Evolutionary conservation across 345 rosid species (phyloP).

Genomic region (Theobroma cacao): DNA sequence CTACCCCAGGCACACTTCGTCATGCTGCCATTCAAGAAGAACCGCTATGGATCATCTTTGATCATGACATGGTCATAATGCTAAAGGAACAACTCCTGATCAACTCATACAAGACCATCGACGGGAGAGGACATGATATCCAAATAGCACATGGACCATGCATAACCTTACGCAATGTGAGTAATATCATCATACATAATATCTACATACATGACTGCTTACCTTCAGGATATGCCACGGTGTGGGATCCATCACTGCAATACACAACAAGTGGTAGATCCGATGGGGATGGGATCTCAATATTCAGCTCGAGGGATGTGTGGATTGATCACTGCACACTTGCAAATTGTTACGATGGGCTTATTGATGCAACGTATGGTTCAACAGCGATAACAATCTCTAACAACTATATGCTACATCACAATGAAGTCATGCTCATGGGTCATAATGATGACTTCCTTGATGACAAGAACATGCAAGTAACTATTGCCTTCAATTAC

Average conservation of each 20-base stretch:
- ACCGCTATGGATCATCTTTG: conserved; percentile 70
- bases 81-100: conserved; percentile 51
- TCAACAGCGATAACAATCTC: conserved; percentile 68
- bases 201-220: conserved; percentile 55
- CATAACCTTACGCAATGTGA: conserved; percentile 47
- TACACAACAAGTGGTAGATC: conserved; percentile 38
- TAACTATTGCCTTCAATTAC: conserved; percentile 66
- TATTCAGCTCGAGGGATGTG: conserved; percentile 43
- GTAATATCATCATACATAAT: conserved; percentile 58
- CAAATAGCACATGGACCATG: conserved; percentile 62
- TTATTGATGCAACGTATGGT: conserved; percentile 54
- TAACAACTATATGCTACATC: conserved; percentile 61
- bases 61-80: conserved; percentile 54
- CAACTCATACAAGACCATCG: conserved; percentile 60
- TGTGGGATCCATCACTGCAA: conserved; percentile 28
- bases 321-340: conserved; percentile 79
- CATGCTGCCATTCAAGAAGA: conserved; percentile 50
- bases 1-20: conserved; percentile 50
- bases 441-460: conserved; percentile 63
- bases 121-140: conserved; percentile 57
- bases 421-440: conserved; percentile 68
- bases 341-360: conserved; percentile 57
- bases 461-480: conserved; percentile 57
- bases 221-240: conserved; percentile 34
- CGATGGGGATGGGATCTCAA: conserved; percentile 69